Conservation (phyloP, 495 filamentous ascomycete genomes). For the Annulohypoxylon maeteangense region DNA sequence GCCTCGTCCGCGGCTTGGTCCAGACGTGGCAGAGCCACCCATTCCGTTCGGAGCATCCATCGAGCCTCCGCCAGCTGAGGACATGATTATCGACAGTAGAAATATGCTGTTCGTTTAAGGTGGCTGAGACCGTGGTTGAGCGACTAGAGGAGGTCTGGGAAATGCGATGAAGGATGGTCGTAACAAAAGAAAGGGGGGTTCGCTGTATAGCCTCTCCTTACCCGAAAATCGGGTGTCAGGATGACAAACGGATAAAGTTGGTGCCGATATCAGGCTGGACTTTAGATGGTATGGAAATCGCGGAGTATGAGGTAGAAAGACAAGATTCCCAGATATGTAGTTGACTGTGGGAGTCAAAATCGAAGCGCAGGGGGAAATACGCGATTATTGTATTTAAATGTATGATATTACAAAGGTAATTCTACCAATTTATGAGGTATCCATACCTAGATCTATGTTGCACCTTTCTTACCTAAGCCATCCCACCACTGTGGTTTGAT, state of each 20-base stretch:
- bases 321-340: neutral
- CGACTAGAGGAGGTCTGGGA: neutral
- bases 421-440: neutral
- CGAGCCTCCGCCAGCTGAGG: neutral
- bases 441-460: neutral
- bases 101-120: neutral
- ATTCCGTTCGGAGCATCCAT: slow-evolving; percentile 7
- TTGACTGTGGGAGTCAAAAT: neutral
- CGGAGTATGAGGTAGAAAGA: neutral
- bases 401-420: neutral
- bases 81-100: slow-evolving; percentile 10
- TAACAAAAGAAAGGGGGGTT: neutral
- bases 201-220: neutral
- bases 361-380: neutral
- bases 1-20: slow-evolving; percentile 41
- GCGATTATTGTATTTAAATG: neutral
- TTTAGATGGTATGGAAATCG: neutral
- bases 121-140: neutral
- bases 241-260: neutral
- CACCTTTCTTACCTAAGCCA: neutral
- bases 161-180: neutral
- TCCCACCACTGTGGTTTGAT: neutral
- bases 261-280: neutral
- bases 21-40: neutral
- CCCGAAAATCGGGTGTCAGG: neutral